Conservation (phyloP, 169 alveolate species). For the Plasmodium yoelii region DNA sequence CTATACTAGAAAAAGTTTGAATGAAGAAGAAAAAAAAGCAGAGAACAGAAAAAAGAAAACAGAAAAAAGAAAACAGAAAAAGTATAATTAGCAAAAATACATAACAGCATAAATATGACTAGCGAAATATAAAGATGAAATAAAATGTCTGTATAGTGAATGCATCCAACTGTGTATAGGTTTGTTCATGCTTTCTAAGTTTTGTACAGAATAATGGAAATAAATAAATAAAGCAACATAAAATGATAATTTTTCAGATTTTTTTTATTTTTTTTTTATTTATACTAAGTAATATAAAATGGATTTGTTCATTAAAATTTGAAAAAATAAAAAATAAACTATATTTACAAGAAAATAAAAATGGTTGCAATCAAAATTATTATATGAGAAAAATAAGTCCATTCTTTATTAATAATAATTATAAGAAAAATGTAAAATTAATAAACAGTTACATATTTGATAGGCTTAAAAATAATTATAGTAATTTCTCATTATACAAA, state of each 20-base stretch:
- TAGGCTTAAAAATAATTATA: background rate
- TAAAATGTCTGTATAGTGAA: too few species aligned
- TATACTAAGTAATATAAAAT: constrained; percentile 16
- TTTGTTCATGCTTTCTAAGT: background rate
- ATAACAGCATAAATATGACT: too few species aligned
- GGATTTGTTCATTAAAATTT: constrained; percentile 18
- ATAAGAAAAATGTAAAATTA: background rate
- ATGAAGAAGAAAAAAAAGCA: too few species aligned
- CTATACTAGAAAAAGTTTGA: too few species aligned
- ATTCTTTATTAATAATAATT: constrained; percentile 25
- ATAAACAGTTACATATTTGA: constrained; percentile 9
- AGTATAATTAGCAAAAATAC: too few species aligned
- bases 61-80: too few species aligned
- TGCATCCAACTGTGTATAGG: too few species aligned
- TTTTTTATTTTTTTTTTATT: constrained; percentile 18
- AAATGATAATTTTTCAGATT: constrained; percentile 39
- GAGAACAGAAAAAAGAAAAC: too few species aligned
- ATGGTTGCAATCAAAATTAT: constrained; percentile 2
- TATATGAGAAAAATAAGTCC: constrained; percentile 11
- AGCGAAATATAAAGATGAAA: too few species aligned
- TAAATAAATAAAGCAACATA: constrained; percentile 8
- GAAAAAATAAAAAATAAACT: constrained; percentile 4
- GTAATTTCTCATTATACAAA: background rate
- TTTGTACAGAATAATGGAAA: constrained; percentile 24
- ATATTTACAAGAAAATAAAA: constrained; percentile 10